phyloP scores from a whole-genome alignment of 805 yeast genomes.

The Candida methanosorbosa region DNA sequence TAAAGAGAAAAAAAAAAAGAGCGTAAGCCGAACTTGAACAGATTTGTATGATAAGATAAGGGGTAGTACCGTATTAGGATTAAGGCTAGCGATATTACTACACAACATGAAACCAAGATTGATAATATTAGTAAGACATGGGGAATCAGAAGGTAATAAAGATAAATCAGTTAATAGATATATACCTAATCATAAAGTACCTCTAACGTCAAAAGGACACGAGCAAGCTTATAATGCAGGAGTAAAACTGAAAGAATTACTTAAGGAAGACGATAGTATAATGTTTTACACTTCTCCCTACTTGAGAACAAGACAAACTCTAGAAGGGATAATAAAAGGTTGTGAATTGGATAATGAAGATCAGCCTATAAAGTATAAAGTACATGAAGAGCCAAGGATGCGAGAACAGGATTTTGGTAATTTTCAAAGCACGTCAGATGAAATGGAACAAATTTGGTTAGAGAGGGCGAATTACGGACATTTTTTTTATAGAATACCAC shows the following conservation, averaged over 20 bases:
- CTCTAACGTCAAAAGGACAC: constrained; percentile 66
- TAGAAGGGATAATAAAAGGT: constrained; percentile 58
- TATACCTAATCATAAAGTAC: constrained; percentile 74
- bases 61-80: too few species aligned
- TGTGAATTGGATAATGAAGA: constrained; percentile 10
- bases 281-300: constrained; percentile 85
- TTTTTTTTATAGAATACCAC: constrained; percentile 82
- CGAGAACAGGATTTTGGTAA: constrained; percentile 95
- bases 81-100: too few species aligned
- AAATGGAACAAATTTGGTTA: constrained; percentile 75
- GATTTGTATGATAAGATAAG: too few species aligned
- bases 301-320: constrained; percentile 73
- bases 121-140: constrained; percentile 79
- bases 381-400: constrained; percentile 83
- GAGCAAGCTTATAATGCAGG: constrained; percentile 58
- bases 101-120: constrained; percentile 17
- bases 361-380: constrained; percentile 37
- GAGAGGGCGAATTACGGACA: constrained; percentile 86
- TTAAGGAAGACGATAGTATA: constrained; percentile 43
- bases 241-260: constrained; percentile 30
- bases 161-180: constrained; percentile 74
- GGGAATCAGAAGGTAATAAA: constrained; percentile 86
- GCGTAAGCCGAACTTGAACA: too few species aligned
- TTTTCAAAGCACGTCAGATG: constrained; percentile 68
- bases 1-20: too few species aligned